Evolutionary conservation across 805 yeast genomes (phyloP), one percentile per base, ranked within the genome.

Genomic region (Metahyphopichia silvanorum): DNA sequence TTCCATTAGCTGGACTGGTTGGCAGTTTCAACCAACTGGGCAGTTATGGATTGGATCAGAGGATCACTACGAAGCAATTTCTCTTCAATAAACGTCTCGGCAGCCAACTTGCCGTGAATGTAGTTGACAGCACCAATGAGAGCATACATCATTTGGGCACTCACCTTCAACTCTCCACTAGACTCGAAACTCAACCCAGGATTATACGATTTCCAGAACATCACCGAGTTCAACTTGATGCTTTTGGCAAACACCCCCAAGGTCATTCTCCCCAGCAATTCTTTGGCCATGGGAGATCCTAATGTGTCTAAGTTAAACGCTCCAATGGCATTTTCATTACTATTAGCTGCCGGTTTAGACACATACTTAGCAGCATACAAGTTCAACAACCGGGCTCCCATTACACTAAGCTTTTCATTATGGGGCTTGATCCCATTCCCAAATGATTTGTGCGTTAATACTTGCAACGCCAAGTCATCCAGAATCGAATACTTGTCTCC

Each of bases 391-490:
- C 80, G 82, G 22, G 72, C 53, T 12, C 94, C 97, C 54, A 86
- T 63, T 27, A 82, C 73, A 13, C 86, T 70, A 47, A 91, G 67
- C 56, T 82, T 84, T 55, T 88, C 96, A 62, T 89, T 91, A 63
- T 85, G 86, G 6, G 97, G 96, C 47, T 81, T 78, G 41, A 75
- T 67, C 7, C 96, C 97, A 61, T 86, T 94, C 4, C 94, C 95
- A 69, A 88, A 91, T 15, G 96, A 86, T 63, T 91, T 91, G 64
- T 91, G 97, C 5, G 97, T 89, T 48, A 89, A 65, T 25, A 86
- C 79, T 63, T 91, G 98, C 40, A 87, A 66, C 15, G 82, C 61
- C 37, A 82, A 44, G 5, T 71, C 69, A 47, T 86, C 83, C 4
- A 82, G 68, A 25, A 89, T 63, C 25, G 66, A 43, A 48, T 68